Percentiles rank a stretch among this genome's conserved stretches.
phyloP scores from a whole-genome alignment of 208 protist genomes.

The Leishmania arabica region DNA sequence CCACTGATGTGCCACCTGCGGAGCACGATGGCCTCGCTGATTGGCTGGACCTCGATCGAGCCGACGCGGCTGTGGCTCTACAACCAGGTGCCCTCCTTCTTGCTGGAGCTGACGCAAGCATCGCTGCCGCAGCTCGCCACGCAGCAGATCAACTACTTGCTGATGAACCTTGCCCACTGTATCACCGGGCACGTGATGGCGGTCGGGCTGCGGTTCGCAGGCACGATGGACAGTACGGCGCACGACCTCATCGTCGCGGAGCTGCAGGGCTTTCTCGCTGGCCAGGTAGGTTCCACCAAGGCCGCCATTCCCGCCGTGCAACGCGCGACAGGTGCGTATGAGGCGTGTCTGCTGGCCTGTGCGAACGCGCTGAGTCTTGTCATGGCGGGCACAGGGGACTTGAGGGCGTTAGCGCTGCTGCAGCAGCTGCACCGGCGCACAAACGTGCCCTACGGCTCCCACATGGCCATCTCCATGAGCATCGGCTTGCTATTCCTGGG shows the following conservation, averaged over 20 bases:
- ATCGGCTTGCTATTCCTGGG: slow-evolving; percentile 96
- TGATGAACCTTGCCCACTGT: slow-evolving; percentile 81
- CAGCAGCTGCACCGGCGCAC: slow-evolving; percentile 63
- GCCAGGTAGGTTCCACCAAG: slow-evolving; percentile 63
- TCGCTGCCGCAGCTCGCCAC: slow-evolving; percentile 28
- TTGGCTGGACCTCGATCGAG: slow-evolving; percentile 63
- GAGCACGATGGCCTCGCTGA: slow-evolving; percentile 71
- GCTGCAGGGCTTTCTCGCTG: slow-evolving; percentile 69
- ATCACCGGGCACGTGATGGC: slow-evolving; percentile 73
- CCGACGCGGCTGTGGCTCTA: slow-evolving; percentile 56
- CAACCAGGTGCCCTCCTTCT: slow-evolving; percentile 42
- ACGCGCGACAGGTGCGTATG: slow-evolving; percentile 75
- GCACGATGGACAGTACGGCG: slow-evolving; percentile 65
- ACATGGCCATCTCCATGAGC: slow-evolving; percentile 95
- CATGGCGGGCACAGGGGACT: slow-evolving; percentile 94
- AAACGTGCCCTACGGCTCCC: slow-evolving; percentile 87
- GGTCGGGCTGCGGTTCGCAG: slow-evolving; percentile 81
- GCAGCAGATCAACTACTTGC: slow-evolving; percentile 73
- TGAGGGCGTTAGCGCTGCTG: slow-evolving; percentile 71
- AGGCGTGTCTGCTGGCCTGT: slow-evolving; percentile 73
- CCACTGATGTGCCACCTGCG: slow-evolving; percentile 78
- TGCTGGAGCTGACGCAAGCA: slow-evolving; percentile 33
- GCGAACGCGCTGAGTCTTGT: slow-evolving; percentile 75
- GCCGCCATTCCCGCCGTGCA: slow-evolving; percentile 55
- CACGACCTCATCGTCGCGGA: slow-evolving; percentile 59